Evolutionary conservation across 164 flowering plant genomes (phyloP), one percentile per base, ranked within the genome.

Genomic region (Piper betle): DNA sequence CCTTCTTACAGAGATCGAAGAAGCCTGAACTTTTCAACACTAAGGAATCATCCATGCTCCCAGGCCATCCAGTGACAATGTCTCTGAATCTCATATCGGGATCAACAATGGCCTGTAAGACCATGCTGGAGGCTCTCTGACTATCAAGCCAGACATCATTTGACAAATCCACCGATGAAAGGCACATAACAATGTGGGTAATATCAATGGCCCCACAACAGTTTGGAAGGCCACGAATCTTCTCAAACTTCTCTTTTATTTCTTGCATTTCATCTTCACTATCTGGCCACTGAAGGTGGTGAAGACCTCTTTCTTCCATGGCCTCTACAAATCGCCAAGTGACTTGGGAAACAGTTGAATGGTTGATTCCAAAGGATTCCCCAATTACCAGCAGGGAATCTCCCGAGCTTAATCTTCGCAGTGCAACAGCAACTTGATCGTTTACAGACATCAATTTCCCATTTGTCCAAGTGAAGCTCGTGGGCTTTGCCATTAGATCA

Each of bases 21-120:
- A 91, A 84, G 37, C 72, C 79, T 37, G 96, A 88, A 62, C 69
- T 80, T 61, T 64, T 73, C 18, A 88, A 83, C 16, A 82, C 75
- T 4, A 58, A 33, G 10, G 72, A 71, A 11, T 84, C 88, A 25
- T 61, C 75, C 85, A 91, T 65, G 77, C 89, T 81, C 16, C 96
- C 98, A 2, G 96, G 98, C 84, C 86, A 87, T 40, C 98, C 98
- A 8, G 95, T 82, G 63, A 87, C 84, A 43, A 88, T 75, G 71
- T 87, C 94, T 9, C 82, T 80, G 74, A 91, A 88, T 74, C 85
- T 86, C 90, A 88, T 79, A 2, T 82, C 78, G 6, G 93, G 80
- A 68, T 84, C 90, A 53, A 86, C 90, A 61, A 84, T 75, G 46
- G 85, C 92, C 71, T 85, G 96, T 77, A 88, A 59, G 58, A 88